Evolutionary conservation across 169 alveolate species (phyloP), one percentile per base, ranked within the genome.

Genomic region (Plasmodium coatneyi): DNA sequence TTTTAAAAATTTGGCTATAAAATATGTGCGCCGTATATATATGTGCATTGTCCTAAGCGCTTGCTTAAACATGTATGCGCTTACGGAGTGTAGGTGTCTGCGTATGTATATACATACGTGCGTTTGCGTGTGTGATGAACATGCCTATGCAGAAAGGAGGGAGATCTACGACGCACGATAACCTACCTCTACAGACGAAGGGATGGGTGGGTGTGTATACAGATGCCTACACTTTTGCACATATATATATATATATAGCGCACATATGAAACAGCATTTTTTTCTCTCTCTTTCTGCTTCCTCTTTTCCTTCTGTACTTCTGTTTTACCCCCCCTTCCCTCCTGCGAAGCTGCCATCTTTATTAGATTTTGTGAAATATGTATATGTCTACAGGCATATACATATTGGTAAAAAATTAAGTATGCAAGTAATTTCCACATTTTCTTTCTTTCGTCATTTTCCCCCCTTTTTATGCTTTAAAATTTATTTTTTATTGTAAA

Each of bases 1-100:
- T 82, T 82, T 82, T 82, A 41, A 34, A 82, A 25, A 82, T 82
- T 82, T 82, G 91, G 91, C 91, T 60, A 82, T 39, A 12, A 80
- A 56, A 41, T 82, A 66, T 56, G 72, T 82, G 91, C 46, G 71
- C 39, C 46, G 2, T 82, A 49, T 80, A 80, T 80, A 80, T 43
- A 30, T 82, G 41, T n/a, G 41, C n/a, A 66, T 66, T 66, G 76
- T 66, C 30, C 19, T 66, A 66, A 10, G 76, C n/a, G 36, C 41
- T 0, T 66, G 60, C 36, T 80, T 80, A 36, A 41, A 46, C 60
- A n/a, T 80, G 86, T 46, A 30, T 49, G 32, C 60, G 36, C 28
- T 34, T 43, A 80, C 32, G 22, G 19, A 80, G 74, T 39, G 52
- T 80, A 39, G 16, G 32, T 39, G 12, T 16, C 60, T 43, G 28